Conservation (phyloP, 176 grass and related monocot species). For the Rhynchospora pubera region DNA sequence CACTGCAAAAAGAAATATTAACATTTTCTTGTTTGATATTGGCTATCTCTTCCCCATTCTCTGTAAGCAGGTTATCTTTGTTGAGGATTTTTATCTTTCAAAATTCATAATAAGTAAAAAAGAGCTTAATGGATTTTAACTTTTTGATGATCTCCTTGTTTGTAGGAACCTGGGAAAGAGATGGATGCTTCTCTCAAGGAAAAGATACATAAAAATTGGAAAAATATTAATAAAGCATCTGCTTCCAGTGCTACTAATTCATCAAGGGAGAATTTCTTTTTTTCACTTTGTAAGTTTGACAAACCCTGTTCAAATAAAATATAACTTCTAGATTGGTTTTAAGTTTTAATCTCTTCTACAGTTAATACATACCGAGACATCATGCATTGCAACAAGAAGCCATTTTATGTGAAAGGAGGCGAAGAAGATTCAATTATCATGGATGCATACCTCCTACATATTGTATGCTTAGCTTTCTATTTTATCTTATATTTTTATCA, state of each 20-base stretch:
- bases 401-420: constrained; percentile 80
- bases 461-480: constrained; percentile 48
- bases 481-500: constrained; percentile 13
- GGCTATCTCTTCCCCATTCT: no score
- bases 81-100: no score
- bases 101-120: no score
- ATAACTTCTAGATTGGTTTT: not conserved
- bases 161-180: constrained; percentile 24
- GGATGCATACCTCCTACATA: constrained; percentile 94
- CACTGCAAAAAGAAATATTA: no score
- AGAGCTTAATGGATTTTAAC: not conserved
- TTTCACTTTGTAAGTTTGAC: constrained; percentile 40
- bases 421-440: constrained; percentile 74
- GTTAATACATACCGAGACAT: constrained; percentile 86
- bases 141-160: not conserved
- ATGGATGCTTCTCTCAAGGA: constrained; percentile 29
- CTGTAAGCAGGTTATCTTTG: no score
- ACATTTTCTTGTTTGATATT: no score
- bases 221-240: constrained; percentile 29
- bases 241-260: constrained; percentile 16
- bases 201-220: constrained; percentile 40
- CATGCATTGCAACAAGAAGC: constrained; percentile 94
- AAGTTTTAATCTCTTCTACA: constrained; percentile 23
- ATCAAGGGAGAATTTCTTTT: constrained; percentile 38
- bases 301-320: not conserved